Conservation (phyloP, 2,329 filamentous ascomycete genomes). For the Achaetomium macrosporum region DNA sequence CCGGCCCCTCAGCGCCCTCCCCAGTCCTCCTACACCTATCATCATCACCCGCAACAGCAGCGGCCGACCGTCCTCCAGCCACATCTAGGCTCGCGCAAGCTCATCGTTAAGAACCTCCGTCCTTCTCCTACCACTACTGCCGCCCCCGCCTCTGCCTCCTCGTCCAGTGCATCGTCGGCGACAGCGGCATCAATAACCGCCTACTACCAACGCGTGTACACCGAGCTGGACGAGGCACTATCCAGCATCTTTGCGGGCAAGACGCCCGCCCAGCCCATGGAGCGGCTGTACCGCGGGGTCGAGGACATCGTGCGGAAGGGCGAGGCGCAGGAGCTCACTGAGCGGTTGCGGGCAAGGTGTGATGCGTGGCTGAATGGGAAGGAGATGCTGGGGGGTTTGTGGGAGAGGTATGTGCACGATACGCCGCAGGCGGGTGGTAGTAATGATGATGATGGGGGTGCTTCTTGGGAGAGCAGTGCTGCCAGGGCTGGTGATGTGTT, state of each 20-base stretch:
- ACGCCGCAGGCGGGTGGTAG: slow-evolving; percentile 32
- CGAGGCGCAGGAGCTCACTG: slow-evolving; percentile 61
- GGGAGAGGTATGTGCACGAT: slow-evolving; percentile 30
- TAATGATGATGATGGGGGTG: slow-evolving; percentile 38
- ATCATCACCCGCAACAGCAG: slow-evolving; percentile 3
- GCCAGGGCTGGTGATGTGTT: slow-evolving; percentile 42
- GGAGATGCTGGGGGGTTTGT: slow-evolving; percentile 51
- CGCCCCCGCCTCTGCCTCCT: slow-evolving; percentile 20
- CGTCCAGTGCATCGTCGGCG: slow-evolving; percentile 41
- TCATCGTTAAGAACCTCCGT: slow-evolving; percentile 90
- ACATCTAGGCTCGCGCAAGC: slow-evolving; percentile 70
- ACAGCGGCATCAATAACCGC: slow-evolving; percentile 44
- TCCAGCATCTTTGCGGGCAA: slow-evolving; percentile 63
- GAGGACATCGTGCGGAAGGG: slow-evolving; percentile 86
- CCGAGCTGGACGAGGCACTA: slow-evolving; percentile 68
- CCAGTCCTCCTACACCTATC: not conserved
- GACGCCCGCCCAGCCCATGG: slow-evolving; percentile 66
- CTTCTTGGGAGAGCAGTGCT: not conserved
- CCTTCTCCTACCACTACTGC: slow-evolving; percentile 45
- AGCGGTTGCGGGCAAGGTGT: slow-evolving; percentile 59
- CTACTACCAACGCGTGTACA: slow-evolving; percentile 73
- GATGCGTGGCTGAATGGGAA: slow-evolving; percentile 58
- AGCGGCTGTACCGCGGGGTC: slow-evolving; percentile 82
- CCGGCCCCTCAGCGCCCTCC: not conserved
- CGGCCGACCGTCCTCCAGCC: slow-evolving; percentile 53